These are phyloP conservation scores for Achaetomium macrosporum DNA, from an alignment of 2,329 filamentous ascomycete genomes.

Conservation along the genomic window DNA sequence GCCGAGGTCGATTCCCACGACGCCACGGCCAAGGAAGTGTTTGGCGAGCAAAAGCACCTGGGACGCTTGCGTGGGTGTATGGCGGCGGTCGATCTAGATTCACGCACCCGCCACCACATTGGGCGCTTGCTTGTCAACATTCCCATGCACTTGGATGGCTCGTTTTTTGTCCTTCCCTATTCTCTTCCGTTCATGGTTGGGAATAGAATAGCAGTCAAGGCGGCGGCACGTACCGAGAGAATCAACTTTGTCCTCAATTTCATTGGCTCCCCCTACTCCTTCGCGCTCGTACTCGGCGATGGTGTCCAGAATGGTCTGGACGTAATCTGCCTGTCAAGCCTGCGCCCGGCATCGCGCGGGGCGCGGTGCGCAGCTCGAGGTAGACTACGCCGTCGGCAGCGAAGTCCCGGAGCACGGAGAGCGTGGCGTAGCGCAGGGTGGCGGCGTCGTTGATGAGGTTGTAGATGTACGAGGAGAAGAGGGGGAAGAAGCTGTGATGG, in stretches of 20 bases:
- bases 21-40: constrained; percentile 44
- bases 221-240: constrained; percentile 42
- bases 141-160: too few relatives aligned
- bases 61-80: constrained; percentile 52
- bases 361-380: constrained; percentile 75
- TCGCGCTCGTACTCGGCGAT: constrained; percentile 44
- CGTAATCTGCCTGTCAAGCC: constrained; percentile 58
- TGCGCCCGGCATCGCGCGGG: constrained; percentile 52
- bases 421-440: constrained; percentile 57
- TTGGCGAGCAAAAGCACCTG: constrained; percentile 59
- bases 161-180: too few relatives aligned
- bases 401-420: constrained; percentile 61
- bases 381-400: constrained; percentile 66
- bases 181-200: too few relatives aligned
- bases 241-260: constrained; percentile 59
- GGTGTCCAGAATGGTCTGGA: constrained; percentile 59
- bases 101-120: too few relatives aligned
- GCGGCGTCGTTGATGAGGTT: constrained; percentile 59
- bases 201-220: background rate
- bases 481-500: constrained; percentile 60
- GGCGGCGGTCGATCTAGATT: constrained; percentile 56
- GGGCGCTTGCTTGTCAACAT: too few relatives aligned
- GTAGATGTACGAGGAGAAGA: constrained; percentile 78
- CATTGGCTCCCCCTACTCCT: constrained; percentile 23
- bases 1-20: constrained; percentile 74